Conservation (phyloP, 2,329 filamentous ascomycete genomes). For the Nigrospora oryzae region DNA sequence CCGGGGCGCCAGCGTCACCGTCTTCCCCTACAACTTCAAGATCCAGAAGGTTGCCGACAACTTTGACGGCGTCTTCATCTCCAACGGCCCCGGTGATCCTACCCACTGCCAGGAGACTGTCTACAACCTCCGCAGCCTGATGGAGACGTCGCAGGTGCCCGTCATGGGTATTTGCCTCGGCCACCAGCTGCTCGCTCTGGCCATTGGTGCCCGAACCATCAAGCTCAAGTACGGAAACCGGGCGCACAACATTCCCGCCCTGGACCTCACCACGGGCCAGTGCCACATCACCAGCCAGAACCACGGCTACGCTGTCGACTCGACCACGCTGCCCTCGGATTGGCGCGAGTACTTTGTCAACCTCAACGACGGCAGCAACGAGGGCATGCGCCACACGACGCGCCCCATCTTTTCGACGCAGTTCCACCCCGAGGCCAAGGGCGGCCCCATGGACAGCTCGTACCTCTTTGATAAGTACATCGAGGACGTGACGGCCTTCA, state of each 20-base stretch:
- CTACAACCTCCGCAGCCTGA: conserved; percentile 83
- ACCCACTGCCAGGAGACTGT: conserved; percentile 94
- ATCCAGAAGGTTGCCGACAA: conserved; percentile 97
- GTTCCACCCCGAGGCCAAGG: conserved; percentile 98
- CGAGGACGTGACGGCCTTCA: conserved; percentile 82
- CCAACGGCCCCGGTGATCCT: conserved; percentile 95
- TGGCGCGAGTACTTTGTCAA: conserved; percentile 99
- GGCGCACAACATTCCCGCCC: conserved; percentile 93
- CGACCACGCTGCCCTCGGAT: conserved; percentile 69
- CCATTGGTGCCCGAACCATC: conserved; percentile 79
- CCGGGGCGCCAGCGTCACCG: conserved; percentile 85
- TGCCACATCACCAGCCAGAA: conserved; percentile 99
- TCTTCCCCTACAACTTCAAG: conserved; percentile 93
- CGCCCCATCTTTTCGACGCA: conserved; percentile 97
- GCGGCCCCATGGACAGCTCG: conserved; percentile 88
- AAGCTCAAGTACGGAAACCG: conserved; percentile 99
- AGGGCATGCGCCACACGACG: conserved; percentile 93
- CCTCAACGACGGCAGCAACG: conserved; percentile 94
- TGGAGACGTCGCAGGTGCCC: conserved; percentile 83
- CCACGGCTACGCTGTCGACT: conserved; percentile 93
- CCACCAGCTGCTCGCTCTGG: conserved; percentile 89
- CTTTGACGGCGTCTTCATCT: conserved; percentile 98
- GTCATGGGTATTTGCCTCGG: conserved; percentile 98
- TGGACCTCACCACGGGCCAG: conserved; percentile 89
- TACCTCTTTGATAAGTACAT: conserved; percentile 97